Evolutionary conservation across 2,329 filamentous ascomycete genomes (phyloP).

Genomic region (Pseudocercospora vitis): DNA sequence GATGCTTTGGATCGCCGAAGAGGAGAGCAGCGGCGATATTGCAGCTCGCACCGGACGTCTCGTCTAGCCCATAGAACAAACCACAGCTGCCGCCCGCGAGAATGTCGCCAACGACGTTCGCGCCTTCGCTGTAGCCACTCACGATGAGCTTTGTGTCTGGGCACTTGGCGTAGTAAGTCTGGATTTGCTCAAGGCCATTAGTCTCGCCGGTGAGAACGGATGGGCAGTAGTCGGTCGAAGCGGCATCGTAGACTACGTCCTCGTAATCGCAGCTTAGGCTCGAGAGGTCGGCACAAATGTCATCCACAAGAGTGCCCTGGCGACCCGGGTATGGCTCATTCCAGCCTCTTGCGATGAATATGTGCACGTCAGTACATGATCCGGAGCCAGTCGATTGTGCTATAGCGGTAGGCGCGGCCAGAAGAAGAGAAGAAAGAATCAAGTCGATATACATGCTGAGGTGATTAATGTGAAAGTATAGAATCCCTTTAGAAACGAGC

Average conservation of each 20-base stretch:
- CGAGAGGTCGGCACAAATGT: constrained; percentile 26
- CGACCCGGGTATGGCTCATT: constrained; percentile 27
- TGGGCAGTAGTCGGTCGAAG: constrained; percentile 39
- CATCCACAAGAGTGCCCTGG: constrained; percentile 24
- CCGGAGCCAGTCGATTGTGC: constrained; percentile 20
- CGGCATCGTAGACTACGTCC: constrained; percentile 24
- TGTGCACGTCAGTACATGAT: constrained; percentile 27
- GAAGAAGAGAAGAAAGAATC: constrained; percentile 17
- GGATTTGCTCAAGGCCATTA: constrained; percentile 43
- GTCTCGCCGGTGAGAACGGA: constrained; percentile 41
- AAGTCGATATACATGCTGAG: constrained; percentile 5
- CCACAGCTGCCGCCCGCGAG: constrained; percentile 38
- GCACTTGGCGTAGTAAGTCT: constrained; percentile 42
- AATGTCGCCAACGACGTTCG: constrained; percentile 36
- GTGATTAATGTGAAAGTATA: background rate
- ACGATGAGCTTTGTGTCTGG: constrained; percentile 45
- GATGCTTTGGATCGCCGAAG: constrained; percentile 36
- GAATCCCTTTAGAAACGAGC: background rate
- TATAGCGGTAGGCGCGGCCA: constrained; percentile 17
- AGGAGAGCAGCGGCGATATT: constrained; percentile 29
- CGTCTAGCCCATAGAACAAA: constrained; percentile 39
- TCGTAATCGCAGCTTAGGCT: constrained; percentile 27
- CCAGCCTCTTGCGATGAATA: constrained; percentile 29
- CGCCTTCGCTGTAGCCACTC: constrained; percentile 47
- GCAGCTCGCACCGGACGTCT: constrained; percentile 24